A percentile compares a stretch with the other conserved stretches of the same genome.
phyloP scores from a whole-genome alignment of 2,329 filamentous ascomycete genomes.

The Ophiostoma piceae region DNA sequence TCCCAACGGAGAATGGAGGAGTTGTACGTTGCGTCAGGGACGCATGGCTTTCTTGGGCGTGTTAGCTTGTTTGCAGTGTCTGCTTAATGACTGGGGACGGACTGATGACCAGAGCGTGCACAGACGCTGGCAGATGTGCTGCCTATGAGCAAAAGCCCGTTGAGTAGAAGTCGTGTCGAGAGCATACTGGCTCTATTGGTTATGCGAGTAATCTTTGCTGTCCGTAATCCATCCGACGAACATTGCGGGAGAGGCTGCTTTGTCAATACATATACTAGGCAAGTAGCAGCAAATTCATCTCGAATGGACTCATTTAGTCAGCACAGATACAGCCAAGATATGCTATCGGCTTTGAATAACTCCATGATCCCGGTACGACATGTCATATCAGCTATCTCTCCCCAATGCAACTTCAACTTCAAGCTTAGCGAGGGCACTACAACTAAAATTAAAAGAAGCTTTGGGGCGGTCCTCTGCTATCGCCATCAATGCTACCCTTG shows the following conservation, averaged over 20 bases:
- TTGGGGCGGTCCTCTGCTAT: background rate
- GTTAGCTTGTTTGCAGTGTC: background rate
- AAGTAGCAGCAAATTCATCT: background rate
- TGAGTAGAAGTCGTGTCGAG: background rate
- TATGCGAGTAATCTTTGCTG: background rate
- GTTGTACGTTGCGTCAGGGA: background rate
- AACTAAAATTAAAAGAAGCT: background rate
- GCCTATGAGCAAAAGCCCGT: background rate
- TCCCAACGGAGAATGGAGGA: slow-evolving; percentile 15
- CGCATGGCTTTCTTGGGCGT: slow-evolving; percentile 2
- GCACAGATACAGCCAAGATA: background rate
- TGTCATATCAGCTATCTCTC: background rate
- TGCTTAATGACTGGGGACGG: background rate
- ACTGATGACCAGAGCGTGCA: background rate
- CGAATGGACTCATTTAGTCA: background rate
- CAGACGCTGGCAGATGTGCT: background rate
- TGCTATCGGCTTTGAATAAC: background rate
- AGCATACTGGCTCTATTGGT: background rate
- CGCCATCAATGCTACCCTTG: background rate
- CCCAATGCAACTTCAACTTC: background rate
- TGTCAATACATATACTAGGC: background rate
- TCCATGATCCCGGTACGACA: background rate
- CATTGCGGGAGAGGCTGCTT: too few relatives aligned
- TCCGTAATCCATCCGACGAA: background rate
- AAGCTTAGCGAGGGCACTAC: background rate